These are phyloP conservation scores for Begonia loranthoides DNA, from an alignment of 306 rosid species.

Conservation along the genomic window DNA sequence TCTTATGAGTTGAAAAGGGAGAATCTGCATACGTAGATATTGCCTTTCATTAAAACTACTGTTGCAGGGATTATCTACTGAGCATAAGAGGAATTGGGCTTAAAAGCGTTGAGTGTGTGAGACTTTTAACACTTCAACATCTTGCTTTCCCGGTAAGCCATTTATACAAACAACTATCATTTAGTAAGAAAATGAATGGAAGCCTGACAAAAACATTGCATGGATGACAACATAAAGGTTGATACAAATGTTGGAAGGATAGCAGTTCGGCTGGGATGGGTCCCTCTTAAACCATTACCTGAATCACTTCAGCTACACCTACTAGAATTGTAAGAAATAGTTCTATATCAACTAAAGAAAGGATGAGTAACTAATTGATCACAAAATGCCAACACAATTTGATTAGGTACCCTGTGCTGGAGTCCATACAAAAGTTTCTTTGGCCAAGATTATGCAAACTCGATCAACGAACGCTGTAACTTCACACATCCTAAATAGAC, in stretches of 20 bases:
- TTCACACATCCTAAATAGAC: conserved; percentile 3
- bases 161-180: conserved; percentile 9
- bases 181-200: conserved; percentile 5
- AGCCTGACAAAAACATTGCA: background rate
- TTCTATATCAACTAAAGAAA: conserved; percentile 1
- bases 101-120: conserved; percentile 92
- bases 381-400: background rate
- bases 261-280: conserved; percentile 98
- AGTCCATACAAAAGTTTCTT: conserved; percentile 78
- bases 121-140: conserved; percentile 86
- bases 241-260: conserved; percentile 98
- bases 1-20: background rate
- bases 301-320: conserved; percentile 83
- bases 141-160: conserved; percentile 90
- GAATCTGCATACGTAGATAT: background rate
- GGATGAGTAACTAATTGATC: no score
- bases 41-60: conserved; percentile 1
- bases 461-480: conserved; percentile 83
- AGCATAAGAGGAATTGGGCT: conserved; percentile 81
- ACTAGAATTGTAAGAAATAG: conserved; percentile 59
- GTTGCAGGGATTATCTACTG: conserved; percentile 67
- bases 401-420: conserved; percentile 81
- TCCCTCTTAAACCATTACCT: conserved; percentile 90
- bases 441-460: conserved; percentile 99
- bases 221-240: conserved; percentile 32